Base-by-base conservation (phyloP, 2,329 filamentous ascomycete species). In the Leptographium flavum region DNA sequence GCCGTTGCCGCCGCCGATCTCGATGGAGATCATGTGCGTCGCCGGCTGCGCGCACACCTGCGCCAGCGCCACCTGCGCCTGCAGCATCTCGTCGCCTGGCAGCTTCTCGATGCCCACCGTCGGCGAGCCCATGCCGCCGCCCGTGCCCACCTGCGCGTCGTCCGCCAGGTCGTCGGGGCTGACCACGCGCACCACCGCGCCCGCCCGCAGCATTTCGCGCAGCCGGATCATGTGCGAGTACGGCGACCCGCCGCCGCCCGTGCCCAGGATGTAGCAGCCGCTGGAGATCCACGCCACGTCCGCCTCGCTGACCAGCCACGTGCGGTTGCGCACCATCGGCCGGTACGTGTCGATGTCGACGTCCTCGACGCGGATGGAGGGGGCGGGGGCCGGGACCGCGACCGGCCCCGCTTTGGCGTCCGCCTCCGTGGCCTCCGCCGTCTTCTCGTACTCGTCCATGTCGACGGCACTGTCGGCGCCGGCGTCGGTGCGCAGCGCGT, bases 1-100 rank as follows among this genome's bases (percentile, higher is more conserved):
- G 1, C 78, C 77, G 50, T 83, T 83, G 5, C 69, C 70, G 7
- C 79, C 79, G n/a, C 79, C 79, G 45, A 83, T 79, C 53, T 83
- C 79, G 11, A 81, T 57, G 1, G 74, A 68, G 49, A 82, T 74
- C 49, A 81, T 71, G 47, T 44, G 42, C 3, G 48, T 49, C 7
- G 32, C 74, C 72, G 57, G 55, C 15, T 58, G 56, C 32, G 64
- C 60, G 40, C 69, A 62, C 25, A 70, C 67, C 40, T 70, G 68
- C 57, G 71, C 75, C 11, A 81, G 61, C 53, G 73, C 73, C 1
- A 54, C 52, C 47, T 73, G 70, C 3, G 70, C 63, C 41, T 74
- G 58, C 35, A 69, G 60, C 53, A 73, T 66, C 55, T 80, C 75
- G 52, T 76, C 68, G 13, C 71, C 73, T 1, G 67, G 64, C 1